These are phyloP conservation scores for Rhodamnia argentea DNA, from an alignment of 345 rosid species.

Conservation along the genomic window DNA sequence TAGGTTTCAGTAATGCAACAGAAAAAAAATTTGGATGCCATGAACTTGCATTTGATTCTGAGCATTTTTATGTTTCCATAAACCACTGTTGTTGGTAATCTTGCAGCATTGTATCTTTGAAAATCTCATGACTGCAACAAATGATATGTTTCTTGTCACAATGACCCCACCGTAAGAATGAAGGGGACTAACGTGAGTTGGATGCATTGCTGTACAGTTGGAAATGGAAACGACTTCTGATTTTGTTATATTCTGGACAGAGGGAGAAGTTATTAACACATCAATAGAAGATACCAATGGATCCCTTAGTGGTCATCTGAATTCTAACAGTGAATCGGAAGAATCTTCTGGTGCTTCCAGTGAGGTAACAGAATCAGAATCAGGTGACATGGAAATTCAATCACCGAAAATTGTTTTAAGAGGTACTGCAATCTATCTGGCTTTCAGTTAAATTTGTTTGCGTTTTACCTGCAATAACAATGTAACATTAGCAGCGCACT, in stretches of 20 bases:
- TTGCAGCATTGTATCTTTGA: not conserved
- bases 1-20: not conserved
- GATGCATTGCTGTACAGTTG: not conserved
- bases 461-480: not conserved
- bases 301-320: constrained; percentile 3
- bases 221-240: not conserved
- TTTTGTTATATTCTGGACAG: constrained; percentile 16
- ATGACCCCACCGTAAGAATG: not conserved
- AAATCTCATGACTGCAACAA: not conserved
- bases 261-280: constrained; percentile 43
- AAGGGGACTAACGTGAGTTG: not conserved
- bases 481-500: not conserved
- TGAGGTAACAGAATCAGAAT: constrained; percentile 26
- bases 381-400: constrained; percentile 23
- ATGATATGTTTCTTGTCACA: not conserved
- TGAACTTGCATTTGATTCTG: not conserved
- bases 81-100: not conserved
- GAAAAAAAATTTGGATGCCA: not conserved
- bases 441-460: not conserved
- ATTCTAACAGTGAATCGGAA: constrained; percentile 8
- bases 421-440: constrained; percentile 16
- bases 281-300: constrained; percentile 16
- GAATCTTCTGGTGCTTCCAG: constrained; percentile 28
- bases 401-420: constrained; percentile 11
- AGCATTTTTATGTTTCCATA: not conserved